phyloP scores from a whole-genome alignment of 768 basidiomycete genomes.

The Mycena venus region DNA sequence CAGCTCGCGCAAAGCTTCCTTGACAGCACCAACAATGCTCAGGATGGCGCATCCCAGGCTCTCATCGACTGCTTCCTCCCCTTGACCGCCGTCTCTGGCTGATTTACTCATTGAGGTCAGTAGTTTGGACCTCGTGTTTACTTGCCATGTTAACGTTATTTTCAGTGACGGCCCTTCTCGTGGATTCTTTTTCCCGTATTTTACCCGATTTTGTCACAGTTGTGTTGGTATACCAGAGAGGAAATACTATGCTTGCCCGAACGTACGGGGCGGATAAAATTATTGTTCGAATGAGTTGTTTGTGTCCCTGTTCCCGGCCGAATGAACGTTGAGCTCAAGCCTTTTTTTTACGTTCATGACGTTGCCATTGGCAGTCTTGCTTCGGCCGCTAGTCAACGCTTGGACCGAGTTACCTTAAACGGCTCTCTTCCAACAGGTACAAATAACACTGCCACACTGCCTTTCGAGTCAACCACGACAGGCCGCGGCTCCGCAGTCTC shows the following conservation, averaged over 20 bases:
- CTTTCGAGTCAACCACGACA: too few relatives aligned
- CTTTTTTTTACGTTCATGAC: neutral
- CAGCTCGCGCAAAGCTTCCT: constrained; percentile 15
- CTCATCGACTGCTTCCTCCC: constrained; percentile 34
- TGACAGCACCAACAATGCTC: constrained; percentile 19
- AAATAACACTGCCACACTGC: too few relatives aligned
- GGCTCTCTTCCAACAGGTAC: neutral
- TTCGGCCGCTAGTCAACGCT: neutral
- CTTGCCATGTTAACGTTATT: neutral
- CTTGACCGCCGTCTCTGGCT: constrained; percentile 27
- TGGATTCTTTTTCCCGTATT: neutral
- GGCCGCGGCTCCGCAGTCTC: too few relatives aligned
- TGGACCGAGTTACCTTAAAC: neutral
- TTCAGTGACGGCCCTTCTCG: neutral
- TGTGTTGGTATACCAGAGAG: constrained; percentile 25
- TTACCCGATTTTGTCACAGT: constrained; percentile 14
- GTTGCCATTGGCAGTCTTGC: too few relatives aligned
- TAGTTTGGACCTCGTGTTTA: neutral
- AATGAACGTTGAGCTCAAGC: too few relatives aligned
- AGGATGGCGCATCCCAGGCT: constrained; percentile 25
- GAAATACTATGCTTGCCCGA: constrained; percentile 24
- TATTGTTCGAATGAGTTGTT: too few relatives aligned
- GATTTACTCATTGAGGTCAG: constrained; percentile 9
- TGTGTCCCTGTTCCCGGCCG: too few relatives aligned
- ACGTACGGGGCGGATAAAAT: constrained; percentile 10